Conservation (phyloP, 257 asterid species). For the Nicotiana benthamiana region DNA sequence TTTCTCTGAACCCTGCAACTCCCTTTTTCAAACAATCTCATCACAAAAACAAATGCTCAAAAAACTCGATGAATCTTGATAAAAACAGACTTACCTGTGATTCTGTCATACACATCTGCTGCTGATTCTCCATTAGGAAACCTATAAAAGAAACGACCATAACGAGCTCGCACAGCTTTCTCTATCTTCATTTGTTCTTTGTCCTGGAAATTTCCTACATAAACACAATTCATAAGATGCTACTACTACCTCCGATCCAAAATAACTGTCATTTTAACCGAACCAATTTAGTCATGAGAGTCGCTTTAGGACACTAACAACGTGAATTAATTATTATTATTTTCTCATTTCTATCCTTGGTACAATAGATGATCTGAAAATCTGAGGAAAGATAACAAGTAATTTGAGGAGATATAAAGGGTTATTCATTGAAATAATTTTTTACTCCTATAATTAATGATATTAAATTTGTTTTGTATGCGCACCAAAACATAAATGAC, state of each 20-base stretch:
- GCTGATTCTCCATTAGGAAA: conserved; percentile 86
- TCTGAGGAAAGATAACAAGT: too few species aligned
- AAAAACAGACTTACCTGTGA: conserved; percentile 40
- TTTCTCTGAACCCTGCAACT: conserved; percentile 67
- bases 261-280: too few species aligned
- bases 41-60: background rate
- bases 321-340: too few species aligned
- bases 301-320: too few species aligned
- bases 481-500: too few species aligned
- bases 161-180: conserved; percentile 48
- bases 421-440: too few species aligned
- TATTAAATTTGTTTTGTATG: too few species aligned
- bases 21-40: background rate
- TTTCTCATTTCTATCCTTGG: too few species aligned
- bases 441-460: too few species aligned
- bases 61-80: background rate
- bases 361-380: too few species aligned
- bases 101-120: conserved; percentile 79
- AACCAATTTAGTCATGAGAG: too few species aligned
- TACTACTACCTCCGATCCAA: background rate
- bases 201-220: conserved; percentile 66
- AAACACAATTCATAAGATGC: background rate
- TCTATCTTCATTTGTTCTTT: conserved; percentile 58
- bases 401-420: too few species aligned
- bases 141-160: conserved; percentile 68